Evolutionary conservation across 164 flowering plant genomes (phyloP), one percentile per base, ranked within the genome.

Genomic region (Stephania japonica): DNA sequence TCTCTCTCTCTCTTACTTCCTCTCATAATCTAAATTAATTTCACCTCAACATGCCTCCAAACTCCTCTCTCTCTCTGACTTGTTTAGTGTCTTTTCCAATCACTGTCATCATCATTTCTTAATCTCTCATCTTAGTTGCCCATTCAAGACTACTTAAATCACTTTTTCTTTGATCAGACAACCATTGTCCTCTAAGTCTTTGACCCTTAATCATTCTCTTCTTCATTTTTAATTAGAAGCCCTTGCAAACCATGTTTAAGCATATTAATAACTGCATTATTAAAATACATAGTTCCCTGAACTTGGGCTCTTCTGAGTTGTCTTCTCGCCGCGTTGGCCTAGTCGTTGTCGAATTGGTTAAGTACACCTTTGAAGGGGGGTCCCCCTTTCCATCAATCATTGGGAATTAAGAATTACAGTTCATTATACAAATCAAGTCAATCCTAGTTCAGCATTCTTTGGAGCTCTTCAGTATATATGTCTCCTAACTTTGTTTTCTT

Each of bases 251-350:
- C 53, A 10, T 21, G 47, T 67, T 50, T 19, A 66, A 64, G 65
- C 75, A 43, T 71, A 75, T 72, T 27, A 74, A 74, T 5, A 23
- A 8, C 1, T 44, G 44, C 27, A 16, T 65, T 84, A 73, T 77
- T 83, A 77, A 76, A 82, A 10, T 73, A 8, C 32, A 71, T 74
- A 41, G 75, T 69, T 79, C 77, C 80, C 80, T 81, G 86, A 75
- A 82, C 73, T 81, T 78, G 81, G 82, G 47, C 80, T 43, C 21
- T 47, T 75, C 66, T 82, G 75, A 83, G 86, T 77, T 83, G 87
- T 84, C 68, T 63, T 75, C 18, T 73, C 62, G 76, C 77, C 80
- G 73, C 73, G 70, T 76, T 9, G 50, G 64, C 82, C 82, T 73
- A 67, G 77, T 43, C 62, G 76, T 77, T 75, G 83, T 47, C 53